Evolutionary conservation across 768 basidiomycete species (phyloP).

Genomic region (Trichaptum fuscoviolaceum): DNA sequence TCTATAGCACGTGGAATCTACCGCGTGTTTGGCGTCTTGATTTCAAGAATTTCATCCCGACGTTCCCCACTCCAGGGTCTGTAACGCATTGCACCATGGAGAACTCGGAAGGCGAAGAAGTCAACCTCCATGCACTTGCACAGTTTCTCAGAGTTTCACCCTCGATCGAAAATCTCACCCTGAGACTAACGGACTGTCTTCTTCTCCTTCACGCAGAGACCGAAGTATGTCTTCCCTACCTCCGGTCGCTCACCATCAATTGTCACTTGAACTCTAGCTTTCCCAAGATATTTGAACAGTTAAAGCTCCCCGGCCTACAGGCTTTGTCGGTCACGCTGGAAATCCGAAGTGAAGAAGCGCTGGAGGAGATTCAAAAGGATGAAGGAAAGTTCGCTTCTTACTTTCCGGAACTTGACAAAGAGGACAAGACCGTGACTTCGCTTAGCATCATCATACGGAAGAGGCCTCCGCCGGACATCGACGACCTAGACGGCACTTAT

Average conservation of each 20-base stretch:
- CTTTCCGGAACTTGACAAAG: background rate
- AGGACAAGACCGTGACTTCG: background rate
- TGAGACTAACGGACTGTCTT: background rate
- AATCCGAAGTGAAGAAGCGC: background rate
- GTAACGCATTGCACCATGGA: background rate
- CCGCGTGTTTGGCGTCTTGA: background rate
- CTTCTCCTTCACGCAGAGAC: background rate
- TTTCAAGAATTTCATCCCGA: background rate
- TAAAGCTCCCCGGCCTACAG: background rate
- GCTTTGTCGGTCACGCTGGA: background rate
- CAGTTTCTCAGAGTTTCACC: background rate
- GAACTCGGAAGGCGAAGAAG: background rate
- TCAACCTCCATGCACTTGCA: background rate
- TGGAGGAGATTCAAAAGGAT: background rate
- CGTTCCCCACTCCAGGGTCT: background rate
- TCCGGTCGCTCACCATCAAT: background rate
- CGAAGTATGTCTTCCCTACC: background rate
- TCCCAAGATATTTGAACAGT: background rate
- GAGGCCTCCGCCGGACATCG: background rate
- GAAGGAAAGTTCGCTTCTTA: background rate
- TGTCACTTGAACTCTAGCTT: background rate
- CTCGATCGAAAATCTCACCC: background rate
- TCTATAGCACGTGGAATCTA: background rate
- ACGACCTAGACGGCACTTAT: background rate
- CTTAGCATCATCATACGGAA: background rate